Percentiles rank a stretch among this genome's conserved stretches.
Conservation (phyloP, 2,329 filamentous ascomycete species). For the Sporothrix dimorphospora region DNA sequence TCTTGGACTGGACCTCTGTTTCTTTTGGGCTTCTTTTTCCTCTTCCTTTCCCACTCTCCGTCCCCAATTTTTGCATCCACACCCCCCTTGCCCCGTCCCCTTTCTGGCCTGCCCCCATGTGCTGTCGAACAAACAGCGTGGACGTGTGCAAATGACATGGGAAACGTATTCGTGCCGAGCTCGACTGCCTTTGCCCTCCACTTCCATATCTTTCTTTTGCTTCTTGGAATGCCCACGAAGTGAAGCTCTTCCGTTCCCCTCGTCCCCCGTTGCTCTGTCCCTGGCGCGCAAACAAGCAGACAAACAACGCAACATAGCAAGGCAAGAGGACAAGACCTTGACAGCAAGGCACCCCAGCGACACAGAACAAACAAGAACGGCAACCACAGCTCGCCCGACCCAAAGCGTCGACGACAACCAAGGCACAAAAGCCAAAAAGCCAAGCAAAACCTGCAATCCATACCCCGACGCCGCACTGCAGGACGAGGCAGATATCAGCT, state of each 20-base stretch:
- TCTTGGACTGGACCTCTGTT: background rate
- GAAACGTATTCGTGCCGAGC: background rate
- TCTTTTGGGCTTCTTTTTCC: background rate
- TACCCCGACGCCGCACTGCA: background rate
- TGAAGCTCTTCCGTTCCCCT: background rate
- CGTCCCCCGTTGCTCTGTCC: background rate
- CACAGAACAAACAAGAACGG: background rate
- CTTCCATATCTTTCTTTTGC: background rate
- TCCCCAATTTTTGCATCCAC: slow-evolving; percentile 17
- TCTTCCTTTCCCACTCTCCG: background rate
- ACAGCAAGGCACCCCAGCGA: background rate
- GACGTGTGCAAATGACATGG: slow-evolving; percentile 1
- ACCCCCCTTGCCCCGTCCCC: background rate
- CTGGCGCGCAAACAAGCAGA: background rate
- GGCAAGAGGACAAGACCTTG: too few relatives aligned
- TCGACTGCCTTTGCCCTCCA: background rate
- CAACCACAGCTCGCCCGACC: too few relatives aligned
- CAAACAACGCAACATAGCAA: slow-evolving; percentile 11
- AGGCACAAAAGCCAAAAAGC: background rate
- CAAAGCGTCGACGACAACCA: too few relatives aligned
- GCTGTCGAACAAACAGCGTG: background rate
- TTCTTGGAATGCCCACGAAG: background rate
- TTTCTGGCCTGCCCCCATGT: background rate
- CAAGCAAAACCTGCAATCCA: slow-evolving; percentile 10
- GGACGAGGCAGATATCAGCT: slow-evolving; percentile 23